A percentile compares a stretch with the other conserved stretches of the same genome.
These are phyloP conservation scores for Petunia hybrid DNA, from an alignment of 305 asterid genomes.

Conservation along the genomic window DNA sequence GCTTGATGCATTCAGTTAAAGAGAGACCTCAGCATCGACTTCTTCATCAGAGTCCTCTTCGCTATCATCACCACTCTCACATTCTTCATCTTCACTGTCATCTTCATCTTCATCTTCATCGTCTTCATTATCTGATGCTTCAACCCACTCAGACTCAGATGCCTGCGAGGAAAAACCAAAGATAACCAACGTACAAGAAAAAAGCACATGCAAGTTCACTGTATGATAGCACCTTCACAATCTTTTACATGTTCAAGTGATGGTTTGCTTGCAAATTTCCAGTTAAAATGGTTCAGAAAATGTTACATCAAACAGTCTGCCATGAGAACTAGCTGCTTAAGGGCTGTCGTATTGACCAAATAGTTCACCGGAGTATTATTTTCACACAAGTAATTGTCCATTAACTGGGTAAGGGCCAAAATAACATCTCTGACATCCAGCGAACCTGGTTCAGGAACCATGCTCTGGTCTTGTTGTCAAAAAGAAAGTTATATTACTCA, in stretches of 20 bases:
- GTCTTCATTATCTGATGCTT: conserved; percentile 79
- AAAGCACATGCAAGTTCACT: conserved; percentile 5
- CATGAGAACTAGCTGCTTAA: neutral
- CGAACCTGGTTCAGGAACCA: neutral
- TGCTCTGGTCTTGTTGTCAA: neutral
- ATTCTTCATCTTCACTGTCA: conserved; percentile 60
- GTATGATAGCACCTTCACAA: neutral
- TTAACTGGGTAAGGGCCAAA: neutral
- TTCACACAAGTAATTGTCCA: neutral
- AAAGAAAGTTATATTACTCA: neutral
- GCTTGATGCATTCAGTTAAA: conserved; percentile 33
- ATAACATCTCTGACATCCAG: neutral
- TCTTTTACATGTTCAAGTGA: conserved; percentile 12
- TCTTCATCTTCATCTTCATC: conserved; percentile 73
- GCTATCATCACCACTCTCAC: conserved; percentile 65
- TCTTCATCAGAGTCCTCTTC: conserved; percentile 73
- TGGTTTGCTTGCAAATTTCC: neutral
- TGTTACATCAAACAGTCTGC: neutral
- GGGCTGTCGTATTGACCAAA: neutral
- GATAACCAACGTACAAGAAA: conserved; percentile 21
- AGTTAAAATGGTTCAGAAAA: neutral
- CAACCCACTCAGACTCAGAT: conserved; percentile 95
- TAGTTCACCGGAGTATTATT: neutral
- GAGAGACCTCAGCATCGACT: conserved; percentile 66
- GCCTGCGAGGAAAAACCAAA: conserved; percentile 57